Evolutionary conservation across 2,329 filamentous ascomycete species (phyloP).

Genomic region (Coniochaeta sp.): DNA sequence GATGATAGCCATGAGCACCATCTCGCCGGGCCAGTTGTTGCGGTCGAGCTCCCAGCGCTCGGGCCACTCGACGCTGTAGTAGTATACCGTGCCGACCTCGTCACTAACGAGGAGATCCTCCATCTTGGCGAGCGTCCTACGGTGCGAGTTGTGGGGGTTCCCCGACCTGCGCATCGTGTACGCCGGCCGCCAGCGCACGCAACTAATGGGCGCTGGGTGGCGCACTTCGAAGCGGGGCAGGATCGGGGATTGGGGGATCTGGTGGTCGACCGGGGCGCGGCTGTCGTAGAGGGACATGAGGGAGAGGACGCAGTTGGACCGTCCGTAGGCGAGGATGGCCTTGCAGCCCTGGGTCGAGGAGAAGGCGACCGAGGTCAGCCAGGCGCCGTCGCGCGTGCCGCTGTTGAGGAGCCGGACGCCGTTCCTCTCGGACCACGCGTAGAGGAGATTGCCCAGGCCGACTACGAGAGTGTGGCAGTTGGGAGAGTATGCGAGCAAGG

Average conservation of each 20-base stretch:
- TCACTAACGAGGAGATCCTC: constrained; percentile 88
- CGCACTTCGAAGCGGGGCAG: constrained; percentile 66
- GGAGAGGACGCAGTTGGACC: constrained; percentile 67
- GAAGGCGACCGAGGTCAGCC: constrained; percentile 83
- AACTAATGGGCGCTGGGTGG: constrained; percentile 68
- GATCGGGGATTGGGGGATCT: constrained; percentile 52
- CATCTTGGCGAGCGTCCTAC: constrained; percentile 48
- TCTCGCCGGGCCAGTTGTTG: constrained; percentile 68
- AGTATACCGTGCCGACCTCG: constrained; percentile 73
- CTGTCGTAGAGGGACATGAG: constrained; percentile 69
- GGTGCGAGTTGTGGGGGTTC: constrained; percentile 36
- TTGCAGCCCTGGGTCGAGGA: constrained; percentile 71
- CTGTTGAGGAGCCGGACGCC: constrained; percentile 54
- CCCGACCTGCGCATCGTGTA: constrained; percentile 43
- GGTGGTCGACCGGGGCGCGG: constrained; percentile 19
- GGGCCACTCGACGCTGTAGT: constrained; percentile 87
- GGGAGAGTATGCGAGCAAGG: constrained; percentile 75
- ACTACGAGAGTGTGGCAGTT: constrained; percentile 73
- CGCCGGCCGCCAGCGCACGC: constrained; percentile 71
- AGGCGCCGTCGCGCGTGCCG: constrained; percentile 37
- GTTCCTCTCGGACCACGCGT: constrained; percentile 76
- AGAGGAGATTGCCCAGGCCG: constrained; percentile 71
- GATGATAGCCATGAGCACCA: constrained; percentile 72
- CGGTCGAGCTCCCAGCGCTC: constrained; percentile 52
- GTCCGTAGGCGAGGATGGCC: constrained; percentile 77